Percentiles rank a stretch among this genome's conserved stretches.
phyloP scores from a whole-genome alignment of 345 rosid species.

The Geranium brycei region DNA sequence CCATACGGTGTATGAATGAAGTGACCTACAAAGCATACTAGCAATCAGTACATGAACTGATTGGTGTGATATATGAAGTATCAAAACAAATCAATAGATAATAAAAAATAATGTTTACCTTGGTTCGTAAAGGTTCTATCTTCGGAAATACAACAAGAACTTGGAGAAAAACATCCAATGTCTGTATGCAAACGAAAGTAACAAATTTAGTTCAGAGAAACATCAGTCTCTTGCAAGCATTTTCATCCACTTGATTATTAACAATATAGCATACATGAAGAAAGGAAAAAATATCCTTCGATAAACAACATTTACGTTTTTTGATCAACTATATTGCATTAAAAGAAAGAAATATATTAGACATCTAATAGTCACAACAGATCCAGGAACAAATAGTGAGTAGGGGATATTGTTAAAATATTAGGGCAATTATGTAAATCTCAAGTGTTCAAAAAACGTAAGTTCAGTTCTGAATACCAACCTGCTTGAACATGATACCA shows the following conservation, averaged over 20 bases:
- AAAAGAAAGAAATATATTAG: too few species aligned
- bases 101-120: constrained; percentile 31
- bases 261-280: background rate
- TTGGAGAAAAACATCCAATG: constrained; percentile 76
- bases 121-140: constrained; percentile 57
- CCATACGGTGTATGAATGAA: constrained; percentile 96
- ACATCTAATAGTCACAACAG: too few species aligned
- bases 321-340: too few species aligned
- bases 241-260: background rate
- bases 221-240: background rate
- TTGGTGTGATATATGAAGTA: background rate
- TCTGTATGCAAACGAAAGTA: constrained; percentile 29
- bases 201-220: constrained; percentile 1
- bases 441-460: too few species aligned
- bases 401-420: too few species aligned
- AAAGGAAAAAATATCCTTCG: background rate
- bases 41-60: constrained; percentile 9
- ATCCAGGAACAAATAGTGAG: too few species aligned
- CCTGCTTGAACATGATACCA: constrained; percentile 95
- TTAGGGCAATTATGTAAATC: too few species aligned
- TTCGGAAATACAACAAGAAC: constrained; percentile 74
- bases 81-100: background rate
- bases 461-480: constrained; percentile 15
- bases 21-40: constrained; percentile 43
- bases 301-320: too few species aligned